A percentile compares a stretch with the other conserved stretches of the same genome.
phyloP scores from a whole-genome alignment of 306 rosid genomes.

The Myrica gale region DNA sequence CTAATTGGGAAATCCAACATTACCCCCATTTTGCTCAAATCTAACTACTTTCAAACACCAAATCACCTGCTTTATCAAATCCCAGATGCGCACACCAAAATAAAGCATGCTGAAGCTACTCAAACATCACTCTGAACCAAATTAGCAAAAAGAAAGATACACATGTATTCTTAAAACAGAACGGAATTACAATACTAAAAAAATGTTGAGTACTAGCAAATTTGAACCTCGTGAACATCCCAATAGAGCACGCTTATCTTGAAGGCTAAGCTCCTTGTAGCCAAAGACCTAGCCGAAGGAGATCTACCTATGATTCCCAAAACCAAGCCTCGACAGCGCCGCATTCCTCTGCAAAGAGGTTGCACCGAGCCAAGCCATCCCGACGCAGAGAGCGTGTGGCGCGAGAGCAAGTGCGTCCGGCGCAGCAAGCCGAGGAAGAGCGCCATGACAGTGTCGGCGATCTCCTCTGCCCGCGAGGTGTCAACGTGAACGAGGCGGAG shows the following conservation, averaged over 20 bases:
- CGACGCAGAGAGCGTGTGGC: conserved; percentile 83
- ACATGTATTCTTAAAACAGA: background rate
- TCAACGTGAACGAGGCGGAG: conserved; percentile 85
- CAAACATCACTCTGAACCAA: background rate
- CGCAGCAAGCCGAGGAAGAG: conserved; percentile 90
- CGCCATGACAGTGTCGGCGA: conserved; percentile 97
- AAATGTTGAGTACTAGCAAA: background rate
- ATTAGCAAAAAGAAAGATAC: background rate
- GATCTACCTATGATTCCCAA: conserved; percentile 92
- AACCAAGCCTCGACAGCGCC: conserved; percentile 93
- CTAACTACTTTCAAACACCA: background rate
- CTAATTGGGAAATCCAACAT: background rate
- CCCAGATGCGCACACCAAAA: background rate
- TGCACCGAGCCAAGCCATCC: conserved; percentile 99
- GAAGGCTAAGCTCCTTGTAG: conserved; percentile 92
- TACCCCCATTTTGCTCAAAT: background rate
- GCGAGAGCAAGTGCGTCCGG: conserved; percentile 89
- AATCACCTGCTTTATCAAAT: background rate
- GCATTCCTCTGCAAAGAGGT: conserved; percentile 97
- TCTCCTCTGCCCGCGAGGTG: conserved; percentile 90
- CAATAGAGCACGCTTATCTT: conserved; percentile 91
- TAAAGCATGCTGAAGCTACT: background rate
- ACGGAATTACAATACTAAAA: background rate
- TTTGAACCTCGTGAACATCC: conserved; percentile 61
- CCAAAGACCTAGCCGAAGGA: conserved; percentile 88